Percentiles rank a stretch among this genome's conserved stretches.
These are phyloP conservation scores for Exophiala oligosperma DNA, from an alignment of 2,329 filamentous ascomycete species.

Conservation along the genomic window DNA sequence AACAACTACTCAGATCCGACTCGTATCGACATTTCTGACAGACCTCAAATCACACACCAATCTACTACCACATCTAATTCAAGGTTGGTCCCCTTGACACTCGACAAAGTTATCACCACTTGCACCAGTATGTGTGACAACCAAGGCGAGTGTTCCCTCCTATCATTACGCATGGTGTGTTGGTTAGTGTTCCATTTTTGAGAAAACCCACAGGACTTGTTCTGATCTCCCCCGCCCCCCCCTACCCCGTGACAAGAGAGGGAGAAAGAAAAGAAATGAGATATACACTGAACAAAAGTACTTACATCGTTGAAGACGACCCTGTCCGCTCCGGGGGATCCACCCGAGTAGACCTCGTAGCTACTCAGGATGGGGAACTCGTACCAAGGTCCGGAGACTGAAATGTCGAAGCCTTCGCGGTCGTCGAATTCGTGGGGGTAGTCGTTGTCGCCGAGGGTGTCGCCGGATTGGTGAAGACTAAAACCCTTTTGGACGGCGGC, in stretches of 20 bases:
- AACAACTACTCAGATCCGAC: too few relatives aligned
- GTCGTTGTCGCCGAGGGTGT: slow-evolving; percentile 39
- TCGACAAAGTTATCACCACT: slow-evolving; percentile 67
- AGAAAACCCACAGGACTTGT: too few relatives aligned
- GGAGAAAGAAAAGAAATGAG: too few relatives aligned
- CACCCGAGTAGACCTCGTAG: slow-evolving; percentile 55
- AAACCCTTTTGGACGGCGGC: slow-evolving; percentile 55
- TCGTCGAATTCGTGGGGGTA: slow-evolving; percentile 64
- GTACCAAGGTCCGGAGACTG: slow-evolving; percentile 58
- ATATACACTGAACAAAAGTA: too few relatives aligned
- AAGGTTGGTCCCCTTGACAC: slow-evolving; percentile 41
- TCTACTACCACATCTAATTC: not conserved
- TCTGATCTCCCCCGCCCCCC: too few relatives aligned
- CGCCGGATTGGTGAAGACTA: slow-evolving; percentile 46
- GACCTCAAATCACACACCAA: too few relatives aligned
- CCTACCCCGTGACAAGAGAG: too few relatives aligned
- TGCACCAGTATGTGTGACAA: slow-evolving; percentile 71
- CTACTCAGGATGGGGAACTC: slow-evolving; percentile 61
- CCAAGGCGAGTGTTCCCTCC: slow-evolving; percentile 57
- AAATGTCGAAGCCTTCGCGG: slow-evolving; percentile 63
- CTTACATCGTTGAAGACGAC: slow-evolving; percentile 58
- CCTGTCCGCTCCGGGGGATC: slow-evolving; percentile 66
- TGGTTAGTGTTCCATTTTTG: too few relatives aligned
- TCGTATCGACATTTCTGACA: too few relatives aligned
- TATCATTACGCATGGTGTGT: too few relatives aligned